phyloP scores from a whole-genome alignment of 257 asterid species.

The Coffea canephora region DNA sequence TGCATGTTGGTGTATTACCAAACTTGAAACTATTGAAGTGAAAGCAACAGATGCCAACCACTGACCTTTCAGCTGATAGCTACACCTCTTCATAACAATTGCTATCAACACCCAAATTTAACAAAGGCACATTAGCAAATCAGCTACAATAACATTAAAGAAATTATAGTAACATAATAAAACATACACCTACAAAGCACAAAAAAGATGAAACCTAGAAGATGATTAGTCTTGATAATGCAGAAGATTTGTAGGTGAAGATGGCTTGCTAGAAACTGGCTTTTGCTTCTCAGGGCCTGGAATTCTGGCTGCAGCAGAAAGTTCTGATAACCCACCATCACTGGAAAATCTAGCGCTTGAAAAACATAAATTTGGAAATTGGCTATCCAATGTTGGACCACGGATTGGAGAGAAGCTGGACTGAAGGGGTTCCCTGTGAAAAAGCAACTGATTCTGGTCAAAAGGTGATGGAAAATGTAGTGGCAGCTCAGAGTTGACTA shows the following conservation, averaged over 20 bases:
- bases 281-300: constrained; percentile 15
- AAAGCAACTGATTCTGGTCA: constrained; percentile 8
- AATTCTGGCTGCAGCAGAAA: constrained; percentile 24
- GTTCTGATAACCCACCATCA: constrained; percentile 29
- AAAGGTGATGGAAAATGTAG: constrained; percentile 13
- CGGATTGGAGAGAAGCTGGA: constrained; percentile 40
- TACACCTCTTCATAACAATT: constrained; percentile 3
- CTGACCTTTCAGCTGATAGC: neutral
- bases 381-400: constrained; percentile 18
- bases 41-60: constrained; percentile 14
- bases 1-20: constrained; percentile 3
- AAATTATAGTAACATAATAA: neutral
- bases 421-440: constrained; percentile 81
- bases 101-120: neutral
- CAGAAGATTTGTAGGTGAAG: constrained; percentile 20
- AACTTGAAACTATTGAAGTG: neutral
- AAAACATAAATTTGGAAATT: constrained; percentile 24
- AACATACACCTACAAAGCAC: neutral
- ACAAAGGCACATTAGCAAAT: neutral
- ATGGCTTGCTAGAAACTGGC: constrained; percentile 24
- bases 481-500: constrained; percentile 6
- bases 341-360: constrained; percentile 12
- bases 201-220: neutral
- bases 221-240: constrained; percentile 21
- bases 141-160: neutral